phyloP scores from a whole-genome alignment of 257 asterid genomes.

The Scutellaria galericulata region DNA sequence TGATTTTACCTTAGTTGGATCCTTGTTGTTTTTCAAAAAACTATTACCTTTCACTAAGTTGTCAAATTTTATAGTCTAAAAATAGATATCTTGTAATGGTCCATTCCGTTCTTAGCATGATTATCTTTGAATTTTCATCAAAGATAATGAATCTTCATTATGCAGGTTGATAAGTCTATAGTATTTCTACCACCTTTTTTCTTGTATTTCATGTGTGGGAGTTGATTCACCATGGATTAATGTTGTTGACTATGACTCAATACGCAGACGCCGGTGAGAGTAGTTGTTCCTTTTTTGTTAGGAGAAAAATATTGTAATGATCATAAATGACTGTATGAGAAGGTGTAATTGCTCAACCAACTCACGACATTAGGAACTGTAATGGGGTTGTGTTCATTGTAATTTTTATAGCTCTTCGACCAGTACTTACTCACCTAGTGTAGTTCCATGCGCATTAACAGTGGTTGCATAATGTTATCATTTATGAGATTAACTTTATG shows the following conservation, averaged over 20 bases:
- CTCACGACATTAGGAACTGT: constrained; percentile 14
- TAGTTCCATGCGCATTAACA: not conserved
- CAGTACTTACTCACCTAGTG: constrained; percentile 9
- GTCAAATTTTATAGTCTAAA: not conserved
- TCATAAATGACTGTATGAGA: constrained; percentile 5
- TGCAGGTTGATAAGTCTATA: not conserved
- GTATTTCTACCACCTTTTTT: not conserved
- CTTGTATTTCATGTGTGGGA: not conserved
- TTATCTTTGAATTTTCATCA: not conserved
- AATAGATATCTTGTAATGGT: not conserved
- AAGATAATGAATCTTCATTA: not conserved
- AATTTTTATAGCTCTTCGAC: not conserved
- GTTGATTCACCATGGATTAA: not conserved
- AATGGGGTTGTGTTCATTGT: not conserved
- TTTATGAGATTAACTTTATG: constrained; percentile 19
- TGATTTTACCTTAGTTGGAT: not conserved
- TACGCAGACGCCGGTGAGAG: not conserved
- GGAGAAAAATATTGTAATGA: not conserved
- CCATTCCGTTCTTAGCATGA: not conserved
- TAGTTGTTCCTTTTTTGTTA: not conserved
- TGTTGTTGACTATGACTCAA: not conserved
- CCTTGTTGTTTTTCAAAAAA: no score
- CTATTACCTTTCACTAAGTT: not conserved
- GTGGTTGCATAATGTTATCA: constrained; percentile 12
- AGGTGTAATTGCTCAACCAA: constrained; percentile 21